These are phyloP conservation scores for Phalaenopsis aphrodite DNA, from an alignment of 106 monocot species.

Conservation along the genomic window DNA sequence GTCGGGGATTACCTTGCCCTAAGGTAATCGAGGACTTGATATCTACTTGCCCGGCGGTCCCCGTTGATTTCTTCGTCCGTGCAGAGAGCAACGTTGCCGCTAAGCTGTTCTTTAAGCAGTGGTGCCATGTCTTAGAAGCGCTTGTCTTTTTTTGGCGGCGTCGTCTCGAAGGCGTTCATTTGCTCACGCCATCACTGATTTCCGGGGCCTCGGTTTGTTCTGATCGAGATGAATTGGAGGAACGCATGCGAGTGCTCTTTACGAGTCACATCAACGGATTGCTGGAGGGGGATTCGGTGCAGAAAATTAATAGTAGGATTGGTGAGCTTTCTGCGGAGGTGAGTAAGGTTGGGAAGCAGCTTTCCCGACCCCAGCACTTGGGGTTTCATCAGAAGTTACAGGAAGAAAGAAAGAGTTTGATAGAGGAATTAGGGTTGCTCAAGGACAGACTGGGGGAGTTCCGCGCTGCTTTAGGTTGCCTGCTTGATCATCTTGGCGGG, in stretches of 20 bases:
- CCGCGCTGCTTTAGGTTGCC: slow-evolving; percentile 14
- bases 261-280: slow-evolving; percentile 17
- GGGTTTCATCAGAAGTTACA: not conserved
- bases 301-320: slow-evolving; percentile 13
- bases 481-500: slow-evolving; percentile 11
- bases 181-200: not conserved
- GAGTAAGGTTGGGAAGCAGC: slow-evolving; percentile 1
- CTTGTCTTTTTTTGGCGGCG: slow-evolving; percentile 32
- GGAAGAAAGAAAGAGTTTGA: slow-evolving; percentile 13
- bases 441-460: slow-evolving; percentile 30
- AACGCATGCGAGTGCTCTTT: slow-evolving; percentile 22
- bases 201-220: slow-evolving; percentile 5
- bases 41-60: slow-evolving; percentile 7
- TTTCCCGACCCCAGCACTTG: not conserved
- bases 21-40: slow-evolving; percentile 8
- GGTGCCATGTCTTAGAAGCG: slow-evolving; percentile 32
- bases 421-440: slow-evolving; percentile 23
- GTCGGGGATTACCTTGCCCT: not conserved
- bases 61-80: not conserved
- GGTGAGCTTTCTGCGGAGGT: slow-evolving; percentile 17
- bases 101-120: slow-evolving; percentile 17
- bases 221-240: slow-evolving; percentile 10
- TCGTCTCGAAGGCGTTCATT: slow-evolving; percentile 20
- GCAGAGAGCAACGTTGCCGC: slow-evolving; percentile 3
- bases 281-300: slow-evolving; percentile 12